phyloP scores from a whole-genome alignment of 2,329 filamentous ascomycete genomes.

The Aspergillus sp. region DNA sequence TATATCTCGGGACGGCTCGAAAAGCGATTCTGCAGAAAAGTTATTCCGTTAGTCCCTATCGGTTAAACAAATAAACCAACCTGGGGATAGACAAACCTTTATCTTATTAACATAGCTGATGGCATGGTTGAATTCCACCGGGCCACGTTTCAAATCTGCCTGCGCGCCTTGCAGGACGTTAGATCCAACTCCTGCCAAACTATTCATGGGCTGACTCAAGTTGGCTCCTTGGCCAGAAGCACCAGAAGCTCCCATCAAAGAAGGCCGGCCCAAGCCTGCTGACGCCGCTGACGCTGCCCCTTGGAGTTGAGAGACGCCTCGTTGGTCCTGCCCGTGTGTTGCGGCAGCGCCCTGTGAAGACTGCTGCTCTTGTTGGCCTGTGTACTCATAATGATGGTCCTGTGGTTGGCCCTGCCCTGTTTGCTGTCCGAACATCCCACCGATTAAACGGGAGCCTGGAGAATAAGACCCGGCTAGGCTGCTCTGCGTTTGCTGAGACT shows the following conservation, averaged over 20 bases:
- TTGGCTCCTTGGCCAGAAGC: constrained; percentile 45
- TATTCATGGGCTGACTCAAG: constrained; percentile 55
- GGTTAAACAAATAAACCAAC: background rate
- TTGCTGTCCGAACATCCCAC: constrained; percentile 38
- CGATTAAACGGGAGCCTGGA: constrained; percentile 40
- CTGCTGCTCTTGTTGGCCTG: constrained; percentile 46
- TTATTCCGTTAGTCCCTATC: background rate
- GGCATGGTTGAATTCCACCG: constrained; percentile 98
- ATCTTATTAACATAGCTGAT: constrained; percentile 99
- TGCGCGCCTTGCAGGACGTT: constrained; percentile 57
- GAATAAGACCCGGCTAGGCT: constrained; percentile 39
- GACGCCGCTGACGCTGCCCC: constrained; percentile 65
- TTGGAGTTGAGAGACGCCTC: constrained; percentile 65
- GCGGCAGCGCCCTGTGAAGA: constrained; percentile 46
- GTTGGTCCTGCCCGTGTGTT: constrained; percentile 64
- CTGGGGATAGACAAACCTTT: constrained; percentile 64
- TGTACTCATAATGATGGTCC: constrained; percentile 45
- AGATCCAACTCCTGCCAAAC: constrained; percentile 60
- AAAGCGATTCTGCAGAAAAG: constrained; percentile 75
- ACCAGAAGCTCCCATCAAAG: constrained; percentile 50
- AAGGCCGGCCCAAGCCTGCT: constrained; percentile 45
- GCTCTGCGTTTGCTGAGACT: constrained; percentile 32
- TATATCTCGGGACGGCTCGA: constrained; percentile 97
- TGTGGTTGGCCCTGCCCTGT: constrained; percentile 39
- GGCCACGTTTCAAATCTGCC: constrained; percentile 71